These are phyloP conservation scores for Populus tomentosa DNA, from an alignment of 441 rosid species.

Conservation along the genomic window DNA sequence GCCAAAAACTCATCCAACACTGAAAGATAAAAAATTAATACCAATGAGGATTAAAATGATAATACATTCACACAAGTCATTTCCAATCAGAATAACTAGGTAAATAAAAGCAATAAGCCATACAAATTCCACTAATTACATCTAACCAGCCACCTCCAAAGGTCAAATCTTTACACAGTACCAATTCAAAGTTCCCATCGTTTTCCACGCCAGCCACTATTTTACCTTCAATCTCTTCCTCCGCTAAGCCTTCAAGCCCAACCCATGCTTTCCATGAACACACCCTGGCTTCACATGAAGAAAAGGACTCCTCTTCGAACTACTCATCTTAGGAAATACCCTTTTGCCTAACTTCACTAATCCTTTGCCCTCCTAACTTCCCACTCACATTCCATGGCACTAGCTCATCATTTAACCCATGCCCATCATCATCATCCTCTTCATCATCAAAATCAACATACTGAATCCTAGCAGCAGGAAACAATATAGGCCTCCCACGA, in stretches of 20 bases:
- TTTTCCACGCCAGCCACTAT: background rate
- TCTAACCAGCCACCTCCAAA: background rate
- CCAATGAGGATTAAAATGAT: background rate
- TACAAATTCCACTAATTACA: constrained; percentile 14
- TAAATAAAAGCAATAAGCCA: background rate
- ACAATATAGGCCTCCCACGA: background rate
- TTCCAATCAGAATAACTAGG: background rate
- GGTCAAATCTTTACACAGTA: background rate
- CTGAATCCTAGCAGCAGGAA: constrained; percentile 1
- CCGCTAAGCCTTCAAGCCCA: constrained; percentile 48
- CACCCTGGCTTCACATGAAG: constrained; percentile 50
- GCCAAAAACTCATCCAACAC: background rate
- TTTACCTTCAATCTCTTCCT: constrained; percentile 1
- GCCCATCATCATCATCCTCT: constrained; percentile 25
- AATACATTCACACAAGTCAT: background rate
- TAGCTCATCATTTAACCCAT: constrained; percentile 69
- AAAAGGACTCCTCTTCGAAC: constrained; percentile 46
- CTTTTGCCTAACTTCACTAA: constrained; percentile 67
- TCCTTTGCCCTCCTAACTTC: constrained; percentile 71
- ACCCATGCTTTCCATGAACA: constrained; percentile 62
- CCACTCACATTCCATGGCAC: constrained; percentile 48
- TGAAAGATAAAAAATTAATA: background rate
- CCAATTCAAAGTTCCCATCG: constrained; percentile 11
- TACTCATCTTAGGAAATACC: constrained; percentile 45
- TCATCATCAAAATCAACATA: constrained; percentile 17